Base-by-base conservation (phyloP, 345 rosid genomes). In the Lepidium aucheri region DNA sequence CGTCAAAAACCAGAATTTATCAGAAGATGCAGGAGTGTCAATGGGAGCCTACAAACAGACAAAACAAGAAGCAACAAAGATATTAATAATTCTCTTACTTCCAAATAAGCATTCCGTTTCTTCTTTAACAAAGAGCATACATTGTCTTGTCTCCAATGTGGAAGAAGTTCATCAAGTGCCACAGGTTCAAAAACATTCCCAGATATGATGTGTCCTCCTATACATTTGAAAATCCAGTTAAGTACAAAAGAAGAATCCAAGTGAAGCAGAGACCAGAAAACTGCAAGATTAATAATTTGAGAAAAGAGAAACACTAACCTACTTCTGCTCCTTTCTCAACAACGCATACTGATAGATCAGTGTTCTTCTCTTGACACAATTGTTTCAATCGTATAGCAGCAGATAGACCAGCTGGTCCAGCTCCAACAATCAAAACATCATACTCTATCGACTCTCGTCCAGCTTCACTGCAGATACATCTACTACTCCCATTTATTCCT, bases 311-410 rank as follows among this genome's bases (percentile, higher is more conserved):
- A n/a, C 2, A 52, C 86, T 7, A 74, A 84, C 96, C 98, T 0
- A 93, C 85, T 89, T 90, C 91, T 26, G 97, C 84, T 53, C 90
- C 98, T 84, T 93, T 93, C 79, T 93, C 98, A 65, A 93, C 97
- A 26, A 93, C 88, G 70, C 97, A 93, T 12, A 93, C 94, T 0
- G 98, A 90, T n/a, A 93, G 76, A 82, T 86, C 94, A 63, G 52
- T 62, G 59, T 86, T 83, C 76, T 82, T 86, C 72, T 87, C 91
- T 20, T 45, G 78, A 69, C 87, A 93, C 52, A 93, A 50, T 12
- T 90, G 98, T 74, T 90, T 92, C 76, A 93, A 80, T 68, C 94
- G 80, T 76, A 93, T 86, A 6, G 89, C 97, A 32, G 98, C 91
- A 1, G 98, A 86, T 65, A 93, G 67, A 14, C 98, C 98, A n/a